A percentile compares a stretch with the other conserved stretches of the same genome.
Evolutionary conservation across 371 early-diverging fungal species (phyloP).

Genomic region (Apophysomyces elegans): DNA sequence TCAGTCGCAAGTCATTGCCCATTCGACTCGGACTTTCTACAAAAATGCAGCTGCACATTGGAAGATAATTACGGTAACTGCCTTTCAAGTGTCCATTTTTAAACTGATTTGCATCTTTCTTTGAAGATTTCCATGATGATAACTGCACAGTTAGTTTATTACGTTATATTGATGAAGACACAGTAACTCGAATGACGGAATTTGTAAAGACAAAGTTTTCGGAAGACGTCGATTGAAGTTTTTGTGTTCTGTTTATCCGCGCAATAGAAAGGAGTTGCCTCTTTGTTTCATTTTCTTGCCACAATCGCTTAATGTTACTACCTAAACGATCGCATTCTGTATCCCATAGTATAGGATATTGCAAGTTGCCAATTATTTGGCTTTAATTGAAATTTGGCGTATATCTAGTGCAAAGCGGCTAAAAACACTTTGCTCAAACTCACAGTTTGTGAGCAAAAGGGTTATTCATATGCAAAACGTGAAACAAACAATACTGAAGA

Average conservation of each 20-base stretch:
- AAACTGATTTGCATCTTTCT: not conserved
- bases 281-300: no score
- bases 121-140: slow-evolving; percentile 34
- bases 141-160: slow-evolving; percentile 36
- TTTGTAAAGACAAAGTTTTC: slow-evolving; percentile 9
- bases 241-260: not conserved
- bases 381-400: no score
- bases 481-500: no score
- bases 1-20: slow-evolving; percentile 55
- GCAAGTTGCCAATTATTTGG: no score
- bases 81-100: no score
- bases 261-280: not conserved
- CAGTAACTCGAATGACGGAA: slow-evolving; percentile 18
- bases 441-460: no score
- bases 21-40: slow-evolving; percentile 21
- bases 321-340: no score
- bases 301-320: no score
- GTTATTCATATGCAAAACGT: no score
- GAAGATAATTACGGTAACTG: slow-evolving; percentile 30
- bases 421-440: no score
- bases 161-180: slow-evolving; percentile 24
- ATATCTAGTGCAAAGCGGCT: no score
- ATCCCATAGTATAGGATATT: no score
- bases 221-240: not conserved
- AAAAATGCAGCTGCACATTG: slow-evolving; percentile 40